A percentile compares a stretch with the other conserved stretches of the same genome.
Conservation (phyloP, 2,329 filamentous ascomycete species). For the Fusarium solani-melongenae region DNA sequence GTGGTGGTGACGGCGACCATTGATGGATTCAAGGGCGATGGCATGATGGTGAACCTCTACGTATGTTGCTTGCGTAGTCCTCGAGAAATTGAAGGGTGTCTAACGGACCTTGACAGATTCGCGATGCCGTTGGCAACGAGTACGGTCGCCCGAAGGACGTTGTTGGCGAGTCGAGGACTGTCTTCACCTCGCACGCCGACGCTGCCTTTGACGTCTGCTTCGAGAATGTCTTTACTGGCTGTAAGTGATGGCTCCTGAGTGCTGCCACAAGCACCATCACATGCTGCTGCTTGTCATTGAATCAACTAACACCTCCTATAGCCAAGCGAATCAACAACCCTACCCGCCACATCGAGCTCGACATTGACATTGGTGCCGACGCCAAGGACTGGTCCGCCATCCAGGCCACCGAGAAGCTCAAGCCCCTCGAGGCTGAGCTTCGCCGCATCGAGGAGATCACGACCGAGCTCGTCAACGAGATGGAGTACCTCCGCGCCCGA, state of each 20-base stretch:
- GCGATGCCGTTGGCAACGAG: constrained; percentile 94
- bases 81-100: constrained; percentile 2
- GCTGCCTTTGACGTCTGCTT: constrained; percentile 97
- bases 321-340: constrained; percentile 50
- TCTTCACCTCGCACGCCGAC: constrained; percentile 93
- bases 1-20: constrained; percentile 95
- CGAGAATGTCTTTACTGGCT: constrained; percentile 79
- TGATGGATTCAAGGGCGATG: constrained; percentile 88
- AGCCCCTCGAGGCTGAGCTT: constrained; percentile 95
- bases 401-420: constrained; percentile 95
- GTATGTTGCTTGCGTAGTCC: constrained; percentile 62
- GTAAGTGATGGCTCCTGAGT: constrained; percentile 62
- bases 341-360: constrained; percentile 84
- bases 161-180: constrained; percentile 89
- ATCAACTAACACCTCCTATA: constrained; percentile 25
- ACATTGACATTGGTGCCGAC: constrained; percentile 95
- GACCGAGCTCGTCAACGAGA: constrained; percentile 87
- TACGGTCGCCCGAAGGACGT: constrained; percentile 93
- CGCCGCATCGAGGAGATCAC: constrained; percentile 93
- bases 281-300: constrained; percentile 5
- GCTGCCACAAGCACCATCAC: neutral
- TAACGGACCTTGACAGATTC: constrained; percentile 71
- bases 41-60: constrained; percentile 93
- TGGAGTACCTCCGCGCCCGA: constrained; percentile 91
- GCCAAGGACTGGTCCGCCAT: constrained; percentile 98